Conservation (phyloP, 768 basidiomycete genomes). For the Albatrellus ellisii region DNA sequence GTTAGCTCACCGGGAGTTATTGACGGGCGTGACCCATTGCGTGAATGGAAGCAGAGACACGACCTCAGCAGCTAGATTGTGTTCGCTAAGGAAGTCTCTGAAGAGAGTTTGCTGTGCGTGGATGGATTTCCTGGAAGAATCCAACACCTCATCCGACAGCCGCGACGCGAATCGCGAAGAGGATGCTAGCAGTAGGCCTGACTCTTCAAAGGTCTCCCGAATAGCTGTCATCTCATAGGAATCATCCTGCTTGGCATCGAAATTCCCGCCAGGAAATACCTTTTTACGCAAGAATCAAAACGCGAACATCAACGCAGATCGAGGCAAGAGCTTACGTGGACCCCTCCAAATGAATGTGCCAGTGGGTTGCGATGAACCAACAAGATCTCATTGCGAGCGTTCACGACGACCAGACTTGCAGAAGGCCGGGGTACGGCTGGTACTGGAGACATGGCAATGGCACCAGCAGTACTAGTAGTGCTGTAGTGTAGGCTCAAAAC, state of each 20-base stretch:
- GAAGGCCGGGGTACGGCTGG: conserved; percentile 38
- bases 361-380: conserved; percentile 59
- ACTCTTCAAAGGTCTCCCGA: conserved; percentile 68
- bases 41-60: conserved; percentile 52
- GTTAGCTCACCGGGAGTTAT: conserved; percentile 31
- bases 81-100: conserved; percentile 34
- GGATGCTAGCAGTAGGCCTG: conserved; percentile 51
- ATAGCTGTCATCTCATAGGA: conserved; percentile 51
- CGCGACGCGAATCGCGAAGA: conserved; percentile 9
- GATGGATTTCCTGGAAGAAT: conserved; percentile 40
- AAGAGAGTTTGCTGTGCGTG: conserved; percentile 40
- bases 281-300: conserved; percentile 20
- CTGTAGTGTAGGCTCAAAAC: too few relatives aligned
- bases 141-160: conserved; percentile 28
- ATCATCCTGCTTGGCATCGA: conserved; percentile 44
- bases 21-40: conserved; percentile 59
- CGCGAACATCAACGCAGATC: neutral
- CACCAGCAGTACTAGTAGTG: too few relatives aligned
- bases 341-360: conserved; percentile 49
- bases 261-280: conserved; percentile 73
- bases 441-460: too few relatives aligned
- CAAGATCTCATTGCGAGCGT: conserved; percentile 51
- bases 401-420: conserved; percentile 54
- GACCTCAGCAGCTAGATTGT: conserved; percentile 31
- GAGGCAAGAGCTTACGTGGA: conserved; percentile 30